Evolutionary conservation across 768 basidiomycete species (phyloP).

Genomic region (Austroboletus eburneus): DNA sequence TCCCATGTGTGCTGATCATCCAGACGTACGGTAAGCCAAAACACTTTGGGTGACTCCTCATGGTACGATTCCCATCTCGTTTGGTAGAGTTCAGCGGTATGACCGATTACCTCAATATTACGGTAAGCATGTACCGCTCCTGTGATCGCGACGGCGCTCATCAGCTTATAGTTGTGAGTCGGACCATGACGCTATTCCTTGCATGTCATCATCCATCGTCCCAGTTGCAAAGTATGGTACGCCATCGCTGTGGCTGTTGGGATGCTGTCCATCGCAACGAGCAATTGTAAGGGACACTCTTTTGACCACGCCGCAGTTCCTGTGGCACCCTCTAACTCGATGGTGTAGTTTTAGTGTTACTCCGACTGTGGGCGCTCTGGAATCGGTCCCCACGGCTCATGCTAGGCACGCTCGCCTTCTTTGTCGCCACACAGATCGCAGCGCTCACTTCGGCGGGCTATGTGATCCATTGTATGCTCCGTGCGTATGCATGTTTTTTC

Average conservation of each 20-base stretch:
- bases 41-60: not conserved
- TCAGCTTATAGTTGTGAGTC: conserved; percentile 19
- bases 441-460: conserved; percentile 22
- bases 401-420: conserved; percentile 27
- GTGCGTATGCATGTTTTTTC: conserved; percentile 16
- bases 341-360: conserved; percentile 33
- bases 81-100: conserved; percentile 23
- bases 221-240: conserved; percentile 26
- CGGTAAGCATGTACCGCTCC: conserved; percentile 9
- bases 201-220: too few species aligned
- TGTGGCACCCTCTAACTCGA: not conserved
- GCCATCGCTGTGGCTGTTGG: conserved; percentile 26
- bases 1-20: conserved; percentile 29
- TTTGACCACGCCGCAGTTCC: not conserved
- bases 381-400: conserved; percentile 26
- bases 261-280: conserved; percentile 32
- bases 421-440: conserved; percentile 27
- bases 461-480: conserved; percentile 23
- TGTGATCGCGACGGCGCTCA: not conserved
- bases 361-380: conserved; percentile 40
- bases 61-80: not conserved
- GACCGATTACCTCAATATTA: conserved; percentile 5
- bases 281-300: conserved; percentile 31
- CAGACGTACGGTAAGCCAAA: conserved; percentile 25
- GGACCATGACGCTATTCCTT: not conserved